Evolutionary conservation across 768 basidiomycete species (phyloP), one percentile per base, ranked within the genome.

Genomic region (Tylopilus balloui): DNA sequence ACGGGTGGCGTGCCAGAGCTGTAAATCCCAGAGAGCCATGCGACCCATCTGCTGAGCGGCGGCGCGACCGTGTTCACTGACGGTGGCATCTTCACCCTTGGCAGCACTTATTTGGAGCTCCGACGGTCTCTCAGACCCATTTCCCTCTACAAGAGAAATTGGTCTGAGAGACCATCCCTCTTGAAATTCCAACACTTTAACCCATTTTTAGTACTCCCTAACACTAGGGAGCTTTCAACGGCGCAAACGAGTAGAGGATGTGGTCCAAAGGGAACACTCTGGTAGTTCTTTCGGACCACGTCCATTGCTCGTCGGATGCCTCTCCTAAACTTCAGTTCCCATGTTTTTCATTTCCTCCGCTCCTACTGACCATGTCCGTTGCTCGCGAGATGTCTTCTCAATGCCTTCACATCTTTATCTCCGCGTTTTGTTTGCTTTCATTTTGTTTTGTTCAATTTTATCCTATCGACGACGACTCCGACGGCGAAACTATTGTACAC

Each of bases 1-100:
- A 60, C 63, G 2, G 63, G 63, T 4, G 57, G 53, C 29, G 47
- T 42, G 12, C 61, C 63, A 4, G 63, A 65, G 1, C 35, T 38
- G 17, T 62, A 62, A 28, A 62, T 56, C 19, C n/a, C 56, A 31
- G 40, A 35, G 4, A 62, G 34, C 62, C 63, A 62, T 3, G 48
- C 41, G 9, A 47, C 29, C 61, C 63, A 62, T 52, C 11, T 60
- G 23, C 27, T 65, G 36, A 29, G 44, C 6, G 59, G 60, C 9
- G 63, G 61, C n/a, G 42, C 56, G 12, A 54, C 50, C 14, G 45
- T 49, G 40, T 62, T 61, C 41, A 57, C 54, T 24, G 58, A 60
- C 54, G n/a, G n/a, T 7, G 32, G 32, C 32, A 34, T 34, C 32
- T 17, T 10, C 32, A n/a, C n/a, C n/a, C n/a, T n/a, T n/a, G n/a